Conservation (phyloP, 345 rosid species). For the Heritiera littoralis region DNA sequence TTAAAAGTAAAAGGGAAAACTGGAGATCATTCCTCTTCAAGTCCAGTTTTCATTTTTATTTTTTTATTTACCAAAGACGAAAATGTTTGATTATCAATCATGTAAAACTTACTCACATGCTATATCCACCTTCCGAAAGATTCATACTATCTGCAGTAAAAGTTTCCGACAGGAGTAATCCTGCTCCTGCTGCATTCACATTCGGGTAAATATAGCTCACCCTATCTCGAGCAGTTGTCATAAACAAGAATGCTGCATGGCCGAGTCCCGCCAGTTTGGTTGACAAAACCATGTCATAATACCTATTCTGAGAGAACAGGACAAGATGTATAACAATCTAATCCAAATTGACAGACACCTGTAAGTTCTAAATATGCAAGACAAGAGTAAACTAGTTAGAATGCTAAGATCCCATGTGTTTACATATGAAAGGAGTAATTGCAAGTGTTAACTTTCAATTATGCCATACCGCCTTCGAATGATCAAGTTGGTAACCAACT, state of each 20-base stretch:
- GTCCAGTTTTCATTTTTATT: not conserved
- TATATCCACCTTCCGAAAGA: slow-evolving; percentile 76
- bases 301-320: slow-evolving; percentile 63
- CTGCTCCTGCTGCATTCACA: slow-evolving; percentile 96
- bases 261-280: slow-evolving; percentile 94
- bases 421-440: not conserved
- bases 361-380: slow-evolving; percentile 12
- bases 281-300: slow-evolving; percentile 87
- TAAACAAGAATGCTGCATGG: slow-evolving; percentile 83
- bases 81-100: not conserved
- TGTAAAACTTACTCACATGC: slow-evolving; percentile 67
- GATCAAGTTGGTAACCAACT: too few relatives aligned
- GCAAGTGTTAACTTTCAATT: not conserved
- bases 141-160: slow-evolving; percentile 62
- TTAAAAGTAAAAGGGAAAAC: too few relatives aligned
- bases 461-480: not conserved
- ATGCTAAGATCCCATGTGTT: not conserved
- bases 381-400: not conserved
- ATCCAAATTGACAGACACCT: slow-evolving; percentile 14
- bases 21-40: too few relatives aligned
- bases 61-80: not conserved
- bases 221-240: slow-evolving; percentile 83
- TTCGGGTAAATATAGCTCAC: slow-evolving; percentile 89
- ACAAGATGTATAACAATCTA: slow-evolving; percentile 11
- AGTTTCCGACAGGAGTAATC: slow-evolving; percentile 70